Conservation (phyloP, 2,329 filamentous ascomycete genomes). For the Sporothrix dimorphospora region DNA sequence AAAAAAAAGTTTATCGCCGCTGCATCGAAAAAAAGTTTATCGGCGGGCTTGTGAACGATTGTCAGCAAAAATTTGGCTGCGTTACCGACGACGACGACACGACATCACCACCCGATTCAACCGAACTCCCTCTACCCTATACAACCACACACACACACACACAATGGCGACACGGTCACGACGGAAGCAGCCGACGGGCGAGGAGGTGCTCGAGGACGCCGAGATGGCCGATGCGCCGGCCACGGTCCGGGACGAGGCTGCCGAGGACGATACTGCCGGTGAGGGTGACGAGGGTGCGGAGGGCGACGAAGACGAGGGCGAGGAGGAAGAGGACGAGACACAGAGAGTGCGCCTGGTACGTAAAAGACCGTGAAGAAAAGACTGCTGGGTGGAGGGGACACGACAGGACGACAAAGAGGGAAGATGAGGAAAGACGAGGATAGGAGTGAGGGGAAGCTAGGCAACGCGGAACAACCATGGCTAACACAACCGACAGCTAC, state of each 20-base stretch:
- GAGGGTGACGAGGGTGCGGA: slow-evolving; percentile 29
- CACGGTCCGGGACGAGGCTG: slow-evolving; percentile 1
- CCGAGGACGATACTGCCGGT: slow-evolving; percentile 35
- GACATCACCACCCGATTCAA: too few relatives aligned
- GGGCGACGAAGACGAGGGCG: slow-evolving; percentile 45
- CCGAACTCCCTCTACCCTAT: not conserved
- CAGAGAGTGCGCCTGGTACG: slow-evolving; percentile 67
- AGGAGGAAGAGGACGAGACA: slow-evolving; percentile 50
- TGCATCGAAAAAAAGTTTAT: slow-evolving; percentile 26
- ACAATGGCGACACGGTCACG: slow-evolving; percentile 32
- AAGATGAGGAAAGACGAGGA: not conserved
- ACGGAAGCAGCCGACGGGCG: slow-evolving; percentile 28
- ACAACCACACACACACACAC: not conserved
- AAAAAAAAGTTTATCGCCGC: slow-evolving; percentile 29
- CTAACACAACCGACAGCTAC: slow-evolving; percentile 61
- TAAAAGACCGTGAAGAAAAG: not conserved
- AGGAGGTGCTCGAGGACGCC: slow-evolving; percentile 37
- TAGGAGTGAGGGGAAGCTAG: not conserved
- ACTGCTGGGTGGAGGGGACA: not conserved
- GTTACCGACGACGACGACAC: not conserved
- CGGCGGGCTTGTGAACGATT: not conserved
- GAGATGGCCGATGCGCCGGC: slow-evolving; percentile 51
- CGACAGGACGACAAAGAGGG: not conserved
- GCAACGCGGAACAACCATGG: too few relatives aligned
- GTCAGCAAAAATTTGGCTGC: not conserved